These are phyloP conservation scores for Ceratocystis cacaofunesta DNA, from an alignment of 2,329 filamentous ascomycete species.

Conservation along the genomic window DNA sequence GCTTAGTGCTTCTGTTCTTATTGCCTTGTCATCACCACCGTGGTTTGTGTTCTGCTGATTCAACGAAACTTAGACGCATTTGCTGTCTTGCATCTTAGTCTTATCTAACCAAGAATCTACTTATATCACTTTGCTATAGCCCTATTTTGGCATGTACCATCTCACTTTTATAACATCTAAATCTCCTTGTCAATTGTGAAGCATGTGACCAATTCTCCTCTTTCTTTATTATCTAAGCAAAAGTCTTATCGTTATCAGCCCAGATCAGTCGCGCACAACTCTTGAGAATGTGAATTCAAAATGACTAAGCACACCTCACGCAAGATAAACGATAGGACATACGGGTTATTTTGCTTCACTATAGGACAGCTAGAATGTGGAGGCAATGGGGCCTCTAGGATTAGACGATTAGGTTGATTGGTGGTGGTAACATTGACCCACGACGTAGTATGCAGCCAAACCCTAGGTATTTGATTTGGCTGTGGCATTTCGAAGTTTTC, in stretches of 20 bases:
- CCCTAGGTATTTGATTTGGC: constrained; percentile 13
- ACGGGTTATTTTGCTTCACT: not conserved
- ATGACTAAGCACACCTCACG: not conserved
- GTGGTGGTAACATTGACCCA: not conserved
- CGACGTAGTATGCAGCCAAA: constrained; percentile 11
- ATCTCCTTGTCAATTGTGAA: not conserved
- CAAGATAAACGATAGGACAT: not conserved
- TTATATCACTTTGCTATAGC: not conserved
- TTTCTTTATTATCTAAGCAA: not conserved
- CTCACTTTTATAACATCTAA: too few relatives aligned
- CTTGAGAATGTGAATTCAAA: not conserved
- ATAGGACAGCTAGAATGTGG: constrained; percentile 16
- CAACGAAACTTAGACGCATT: too few relatives aligned
- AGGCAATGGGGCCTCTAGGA: constrained; percentile 2
- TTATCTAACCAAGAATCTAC: too few relatives aligned
- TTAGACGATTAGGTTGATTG: not conserved
- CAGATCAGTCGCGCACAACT: not conserved
- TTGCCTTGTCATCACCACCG: too few relatives aligned
- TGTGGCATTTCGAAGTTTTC: constrained; percentile 16
- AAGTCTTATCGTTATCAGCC: not conserved
- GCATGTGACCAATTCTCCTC: not conserved
- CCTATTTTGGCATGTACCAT: not conserved
- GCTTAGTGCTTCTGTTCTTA: too few relatives aligned
- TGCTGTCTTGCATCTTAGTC: too few relatives aligned
- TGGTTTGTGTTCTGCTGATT: too few relatives aligned